These are phyloP conservation scores for Acorus calamus DNA, from an alignment of 106 monocot genomes.

Conservation along the genomic window DNA sequence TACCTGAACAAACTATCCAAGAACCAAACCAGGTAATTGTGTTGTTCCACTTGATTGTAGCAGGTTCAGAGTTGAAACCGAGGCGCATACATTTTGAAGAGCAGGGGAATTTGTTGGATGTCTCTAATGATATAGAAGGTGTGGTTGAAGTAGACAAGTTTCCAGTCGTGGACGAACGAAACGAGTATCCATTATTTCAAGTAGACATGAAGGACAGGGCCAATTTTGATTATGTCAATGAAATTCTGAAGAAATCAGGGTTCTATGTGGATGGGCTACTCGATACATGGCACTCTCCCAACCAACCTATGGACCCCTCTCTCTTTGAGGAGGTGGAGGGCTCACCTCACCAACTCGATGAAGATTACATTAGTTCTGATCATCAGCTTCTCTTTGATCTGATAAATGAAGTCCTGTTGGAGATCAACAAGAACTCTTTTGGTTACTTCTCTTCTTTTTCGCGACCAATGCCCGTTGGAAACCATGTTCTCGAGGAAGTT, in stretches of 20 bases:
- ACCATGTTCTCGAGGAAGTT: constrained; percentile 45
- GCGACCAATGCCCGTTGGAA: constrained; percentile 27
- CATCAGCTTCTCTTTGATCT: constrained; percentile 60
- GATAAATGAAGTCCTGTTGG: constrained; percentile 48
- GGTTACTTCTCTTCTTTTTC: constrained; percentile 7
- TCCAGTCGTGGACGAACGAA: too few relatives aligned
- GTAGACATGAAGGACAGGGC: constrained; percentile 25
- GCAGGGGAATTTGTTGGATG: too few relatives aligned
- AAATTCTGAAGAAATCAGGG: constrained; percentile 30
- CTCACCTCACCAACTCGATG: neutral
- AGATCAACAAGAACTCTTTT: constrained; percentile 33
- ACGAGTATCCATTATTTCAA: constrained; percentile 5
- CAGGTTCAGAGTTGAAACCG: too few relatives aligned
- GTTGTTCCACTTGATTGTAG: too few relatives aligned
- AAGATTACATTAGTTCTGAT: constrained; percentile 21
- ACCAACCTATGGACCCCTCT: constrained; percentile 21
- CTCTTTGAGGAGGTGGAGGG: constrained; percentile 26
- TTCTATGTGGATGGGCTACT: too few relatives aligned
- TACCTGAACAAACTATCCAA: too few relatives aligned
- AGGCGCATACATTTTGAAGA: too few relatives aligned
- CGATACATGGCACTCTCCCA: constrained; percentile 19
- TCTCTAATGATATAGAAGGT: too few relatives aligned
- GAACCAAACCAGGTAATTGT: too few relatives aligned
- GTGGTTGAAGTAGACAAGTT: too few relatives aligned
- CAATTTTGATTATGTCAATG: constrained; percentile 45